Evolutionary conservation across 176 grass and related monocot genomes (phyloP).

Genomic region (Phyllostachys edulis): DNA sequence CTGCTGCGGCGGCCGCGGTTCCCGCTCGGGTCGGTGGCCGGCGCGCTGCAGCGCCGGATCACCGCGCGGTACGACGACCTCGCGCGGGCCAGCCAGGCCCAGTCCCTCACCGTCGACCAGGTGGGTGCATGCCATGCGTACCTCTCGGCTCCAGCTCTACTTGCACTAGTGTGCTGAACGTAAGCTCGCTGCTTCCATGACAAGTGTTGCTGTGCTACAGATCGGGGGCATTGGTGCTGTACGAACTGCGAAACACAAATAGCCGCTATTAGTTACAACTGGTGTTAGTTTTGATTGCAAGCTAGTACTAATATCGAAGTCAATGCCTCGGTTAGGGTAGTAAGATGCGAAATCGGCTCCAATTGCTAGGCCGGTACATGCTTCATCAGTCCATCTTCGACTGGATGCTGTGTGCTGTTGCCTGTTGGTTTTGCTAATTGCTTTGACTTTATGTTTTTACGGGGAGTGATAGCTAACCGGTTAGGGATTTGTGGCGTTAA

Average conservation of each 20-base stretch:
- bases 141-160: background rate
- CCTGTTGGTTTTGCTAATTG: slow-evolving; percentile 5
- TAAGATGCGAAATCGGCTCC: background rate
- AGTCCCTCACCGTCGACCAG: slow-evolving; percentile 64
- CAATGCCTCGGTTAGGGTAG: background rate
- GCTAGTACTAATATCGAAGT: background rate
- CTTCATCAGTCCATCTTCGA: background rate
- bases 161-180: background rate
- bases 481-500: background rate
- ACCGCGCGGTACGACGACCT: slow-evolving; percentile 79
- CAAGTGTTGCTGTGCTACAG: background rate
- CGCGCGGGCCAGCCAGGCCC: slow-evolving; percentile 61
- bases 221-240: background rate
- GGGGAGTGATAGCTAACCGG: background rate
- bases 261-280: background rate
- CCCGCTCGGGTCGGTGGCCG: slow-evolving; percentile 64
- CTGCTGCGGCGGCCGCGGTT: slow-evolving; percentile 46
- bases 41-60: slow-evolving; percentile 70
- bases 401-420: background rate
- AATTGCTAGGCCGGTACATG: background rate
- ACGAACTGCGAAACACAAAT: background rate
- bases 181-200: background rate
- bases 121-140: slow-evolving; percentile 27
- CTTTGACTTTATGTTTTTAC: background rate
- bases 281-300: background rate